These are phyloP conservation scores for Russula vinacea DNA, from an alignment of 768 basidiomycete species.

Conservation along the genomic window DNA sequence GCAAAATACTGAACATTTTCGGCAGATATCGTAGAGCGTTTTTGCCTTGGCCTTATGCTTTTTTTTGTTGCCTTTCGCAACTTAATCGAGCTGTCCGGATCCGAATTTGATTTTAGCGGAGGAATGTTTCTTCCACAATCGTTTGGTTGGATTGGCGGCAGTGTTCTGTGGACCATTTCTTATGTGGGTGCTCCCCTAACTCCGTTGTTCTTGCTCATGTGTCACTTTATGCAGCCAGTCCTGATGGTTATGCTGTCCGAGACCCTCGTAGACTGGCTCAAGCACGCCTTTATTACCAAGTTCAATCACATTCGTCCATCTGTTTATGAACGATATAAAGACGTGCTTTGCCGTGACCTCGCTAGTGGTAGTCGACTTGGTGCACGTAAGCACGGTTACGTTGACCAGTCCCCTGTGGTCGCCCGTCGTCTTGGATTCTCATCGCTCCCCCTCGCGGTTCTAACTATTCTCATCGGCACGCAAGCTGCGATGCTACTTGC, in stretches of 20 bases:
- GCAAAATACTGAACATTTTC: slow-evolving; percentile 6
- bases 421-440: slow-evolving; percentile 93
- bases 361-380: slow-evolving; percentile 70
- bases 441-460: slow-evolving; percentile 83
- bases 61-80: slow-evolving; percentile 89
- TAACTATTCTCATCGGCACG: slow-evolving; percentile 71
- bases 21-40: slow-evolving; percentile 94
- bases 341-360: slow-evolving; percentile 92
- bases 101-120: slow-evolving; percentile 74
- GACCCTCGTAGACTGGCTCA: slow-evolving; percentile 96
- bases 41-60: slow-evolving; percentile 89
- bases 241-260: slow-evolving; percentile 88
- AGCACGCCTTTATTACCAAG: slow-evolving; percentile 99
- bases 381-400: slow-evolving; percentile 82
- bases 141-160: slow-evolving; percentile 80
- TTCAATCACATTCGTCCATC: slow-evolving; percentile 97
- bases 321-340: slow-evolving; percentile 92
- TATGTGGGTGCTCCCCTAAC: slow-evolving; percentile 54
- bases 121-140: slow-evolving; percentile 75
- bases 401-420: slow-evolving; percentile 93
- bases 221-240: slow-evolving; percentile 61
- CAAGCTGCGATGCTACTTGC: slow-evolving; percentile 67
- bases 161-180: slow-evolving; percentile 81
- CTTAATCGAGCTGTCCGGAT: slow-evolving; percentile 88
- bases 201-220: slow-evolving; percentile 5